These are phyloP conservation scores for Linum trigynum DNA, from an alignment of 345 rosid genomes.

Conservation along the genomic window DNA sequence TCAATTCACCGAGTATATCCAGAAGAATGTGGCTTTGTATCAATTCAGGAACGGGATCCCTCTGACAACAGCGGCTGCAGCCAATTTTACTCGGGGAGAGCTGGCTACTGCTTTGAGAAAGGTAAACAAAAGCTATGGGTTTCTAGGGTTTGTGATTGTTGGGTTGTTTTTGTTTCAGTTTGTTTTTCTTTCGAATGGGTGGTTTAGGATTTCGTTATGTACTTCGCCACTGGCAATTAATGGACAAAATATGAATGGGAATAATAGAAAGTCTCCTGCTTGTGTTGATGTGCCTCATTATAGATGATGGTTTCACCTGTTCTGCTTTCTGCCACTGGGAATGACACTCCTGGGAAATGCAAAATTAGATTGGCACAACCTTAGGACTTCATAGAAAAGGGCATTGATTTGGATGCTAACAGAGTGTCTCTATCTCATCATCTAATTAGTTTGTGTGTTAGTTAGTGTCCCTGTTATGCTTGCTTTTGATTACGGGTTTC, in stretches of 20 bases:
- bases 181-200: neutral
- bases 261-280: neutral
- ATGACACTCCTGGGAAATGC: too few relatives aligned
- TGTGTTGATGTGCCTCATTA: too few relatives aligned
- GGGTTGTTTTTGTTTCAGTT: too few relatives aligned
- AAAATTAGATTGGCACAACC: neutral
- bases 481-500: neutral
- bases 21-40: slow-evolving; percentile 89
- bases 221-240: neutral
- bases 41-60: slow-evolving; percentile 93
- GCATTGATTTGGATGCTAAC: neutral
- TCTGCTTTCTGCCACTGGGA: neutral
- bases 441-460: neutral
- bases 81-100: slow-evolving; percentile 87
- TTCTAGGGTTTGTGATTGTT: neutral
- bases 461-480: neutral
- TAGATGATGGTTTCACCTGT: neutral
- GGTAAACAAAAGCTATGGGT: slow-evolving; percentile 27
- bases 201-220: neutral
- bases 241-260: neutral
- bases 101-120: slow-evolving; percentile 93
- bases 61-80: slow-evolving; percentile 81
- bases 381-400: neutral
- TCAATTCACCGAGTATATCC: slow-evolving; percentile 92
- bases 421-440: neutral